Evolutionary conservation across 2,329 filamentous ascomycete genomes (phyloP), one percentile per base, ranked within the genome.

Genomic region (Penicillium sp.): DNA sequence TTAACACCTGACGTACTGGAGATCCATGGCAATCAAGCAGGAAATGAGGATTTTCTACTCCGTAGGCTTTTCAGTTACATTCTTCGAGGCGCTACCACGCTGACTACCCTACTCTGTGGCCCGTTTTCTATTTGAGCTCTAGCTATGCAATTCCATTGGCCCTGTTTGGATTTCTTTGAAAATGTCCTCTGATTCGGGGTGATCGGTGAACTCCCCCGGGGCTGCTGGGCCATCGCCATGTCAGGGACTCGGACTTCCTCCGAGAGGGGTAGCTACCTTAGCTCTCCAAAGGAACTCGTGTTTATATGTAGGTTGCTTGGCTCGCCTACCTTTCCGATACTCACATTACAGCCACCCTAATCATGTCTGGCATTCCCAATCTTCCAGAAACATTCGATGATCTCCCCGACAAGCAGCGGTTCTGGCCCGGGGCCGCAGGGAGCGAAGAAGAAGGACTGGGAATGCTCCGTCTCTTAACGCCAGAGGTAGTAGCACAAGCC

Each of bases 391-490:
- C 54, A 41, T 71, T 63, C 39, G 68, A 70, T 42, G 68, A 70
- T 16, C 73, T 80, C 5, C 74, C 75, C 0, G 71, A 80, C 55
- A 74, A 73, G 45, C 73, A 69, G 31, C 72, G 71, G 19, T 76
- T 77, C 52, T 80, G 77, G 78, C 65, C 72, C 12, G 74, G 68
- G 1, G 44, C 64, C 3, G 67, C 77, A 0, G 72, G 71, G 2
- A 76, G 75, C 1, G 62, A 64, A 19, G 75, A 80, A 31, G 80
- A 82, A 61, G 80, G 79, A 11, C 67, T 81, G 2, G 80, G 80
- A 22, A 75, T 79, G 61, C 70, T 77, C 8, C 73, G 70, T 0
- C 68, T 79, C 2, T 71, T 83, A 12, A 82, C 80, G 0, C 75
- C 78, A 2, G 71, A 78, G 0, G 59, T 78, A 5, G 76, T 82